These are phyloP conservation scores for Solanum piurae DNA, from an alignment of 257 asterid genomes.

Conservation along the genomic window DNA sequence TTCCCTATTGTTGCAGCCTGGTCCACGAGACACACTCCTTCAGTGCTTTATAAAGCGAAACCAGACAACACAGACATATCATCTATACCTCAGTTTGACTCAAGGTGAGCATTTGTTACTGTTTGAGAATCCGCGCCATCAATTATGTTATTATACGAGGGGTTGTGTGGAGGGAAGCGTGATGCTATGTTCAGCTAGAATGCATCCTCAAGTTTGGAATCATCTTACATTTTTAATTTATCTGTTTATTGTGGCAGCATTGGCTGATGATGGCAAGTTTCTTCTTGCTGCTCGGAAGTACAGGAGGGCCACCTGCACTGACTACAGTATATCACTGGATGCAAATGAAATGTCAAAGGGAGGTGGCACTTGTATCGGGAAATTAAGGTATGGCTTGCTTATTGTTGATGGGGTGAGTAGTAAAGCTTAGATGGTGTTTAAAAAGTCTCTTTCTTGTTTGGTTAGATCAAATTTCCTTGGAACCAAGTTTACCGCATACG, in stretches of 20 bases:
- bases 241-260: constrained; percentile 42
- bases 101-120: constrained; percentile 39
- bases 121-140: background rate
- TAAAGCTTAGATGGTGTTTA: background rate
- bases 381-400: constrained; percentile 48
- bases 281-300: constrained; percentile 84
- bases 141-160: background rate
- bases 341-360: constrained; percentile 57
- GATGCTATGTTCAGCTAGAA: background rate
- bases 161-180: background rate
- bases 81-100: constrained; percentile 61
- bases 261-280: constrained; percentile 88
- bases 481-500: constrained; percentile 68
- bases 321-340: constrained; percentile 60
- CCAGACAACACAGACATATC: constrained; percentile 50
- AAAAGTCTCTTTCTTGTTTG: background rate
- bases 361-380: constrained; percentile 53
- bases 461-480: constrained; percentile 82
- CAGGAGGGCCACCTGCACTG: constrained; percentile 78
- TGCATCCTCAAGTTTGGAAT: background rate
- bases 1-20: constrained; percentile 60
- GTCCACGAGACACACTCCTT: constrained; percentile 68
- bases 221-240: background rate
- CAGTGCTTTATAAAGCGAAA: constrained; percentile 85
- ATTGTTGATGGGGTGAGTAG: background rate